Evolutionary conservation across 192 early-diverging fungal genomes (phyloP), one percentile per base, ranked within the genome.

Genomic region (Linnemannia hyalina): DNA sequence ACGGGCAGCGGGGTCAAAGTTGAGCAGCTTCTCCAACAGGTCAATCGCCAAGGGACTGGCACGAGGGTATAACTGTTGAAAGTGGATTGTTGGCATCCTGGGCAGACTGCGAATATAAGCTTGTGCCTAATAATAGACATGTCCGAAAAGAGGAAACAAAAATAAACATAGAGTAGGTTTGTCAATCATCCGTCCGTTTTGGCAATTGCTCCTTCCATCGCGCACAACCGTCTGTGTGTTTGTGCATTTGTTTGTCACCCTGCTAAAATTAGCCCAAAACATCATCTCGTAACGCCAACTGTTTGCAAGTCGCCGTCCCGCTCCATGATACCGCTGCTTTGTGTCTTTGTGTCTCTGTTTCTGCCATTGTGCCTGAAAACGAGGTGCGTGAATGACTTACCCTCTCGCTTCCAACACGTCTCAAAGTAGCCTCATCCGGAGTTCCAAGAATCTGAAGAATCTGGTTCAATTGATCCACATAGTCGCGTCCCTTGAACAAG

Each of bases 401-500:
- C 86, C 97, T 93, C 77, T 98, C 96, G 82, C 96, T 97, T 38
- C 97, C 97, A 81, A 98, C 96, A 44, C 97, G 92, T 55, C 90
- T 82, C 78, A 99, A 88, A 10, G 96, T 97, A 44, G 92, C 96
- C 78, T 97, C 96, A 85, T 97, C 96, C n/a, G 98, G 98, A 1
- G 98, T 98, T 60, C 98, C 98, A 60, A 98, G 93, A 65, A 99
- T 95, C 75, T 93, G 92, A 74, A 99, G 90, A 72, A 99, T 99
- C 89, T 99, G 96, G 89, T 98, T 98, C 81, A 99, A 91, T 89
- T 99, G 98, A 87, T 99, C 98, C n/a, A 99, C 98, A 86, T 97
- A 98, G 91, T 99, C 98, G 49, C 95, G 92, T 32, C 98, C 98
- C 82, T 98, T 99, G 90, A 99, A 99, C 75, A 99, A 91, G 11